A percentile compares a stretch with the other conserved stretches of the same genome.
Conservation (phyloP, 2,329 filamentous ascomycete genomes). For the Pseudocercospora musae region DNA sequence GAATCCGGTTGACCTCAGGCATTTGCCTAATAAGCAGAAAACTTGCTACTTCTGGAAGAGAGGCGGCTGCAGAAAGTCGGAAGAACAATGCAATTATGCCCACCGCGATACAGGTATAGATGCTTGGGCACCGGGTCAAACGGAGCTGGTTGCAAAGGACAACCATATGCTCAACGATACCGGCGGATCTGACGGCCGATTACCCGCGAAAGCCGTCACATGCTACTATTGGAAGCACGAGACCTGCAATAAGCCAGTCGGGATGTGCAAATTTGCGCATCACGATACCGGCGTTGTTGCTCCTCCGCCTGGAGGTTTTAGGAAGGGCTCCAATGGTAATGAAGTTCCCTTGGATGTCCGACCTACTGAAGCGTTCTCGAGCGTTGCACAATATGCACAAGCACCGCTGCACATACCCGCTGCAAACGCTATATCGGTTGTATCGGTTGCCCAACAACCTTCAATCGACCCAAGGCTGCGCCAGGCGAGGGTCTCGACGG, state of each 20-base stretch:
- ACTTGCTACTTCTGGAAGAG: conserved; percentile 9
- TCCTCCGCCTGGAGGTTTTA: conserved; percentile 10
- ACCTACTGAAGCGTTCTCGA: not conserved
- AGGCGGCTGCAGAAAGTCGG: conserved; percentile 6
- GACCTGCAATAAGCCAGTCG: conserved; percentile 13
- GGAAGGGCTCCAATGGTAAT: conserved; percentile 4
- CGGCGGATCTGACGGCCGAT: not conserved
- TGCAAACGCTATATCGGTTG: not conserved
- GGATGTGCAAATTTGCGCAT: conserved; percentile 21
- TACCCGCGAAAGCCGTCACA: conserved; percentile 12
- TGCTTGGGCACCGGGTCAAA: conserved; percentile 5
- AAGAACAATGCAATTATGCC: conserved; percentile 24
- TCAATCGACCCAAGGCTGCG: not conserved
- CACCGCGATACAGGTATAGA: conserved; percentile 22
- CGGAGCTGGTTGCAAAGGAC: not conserved
- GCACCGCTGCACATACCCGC: not conserved
- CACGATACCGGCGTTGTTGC: conserved; percentile 21
- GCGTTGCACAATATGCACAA: not conserved
- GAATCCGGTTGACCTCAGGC: not conserved
- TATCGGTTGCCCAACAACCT: not conserved
- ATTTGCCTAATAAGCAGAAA: not conserved
- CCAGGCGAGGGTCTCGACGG: not conserved
- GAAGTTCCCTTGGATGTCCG: not conserved
- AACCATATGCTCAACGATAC: not conserved
- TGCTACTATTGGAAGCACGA: conserved; percentile 23